A percentile compares a stretch with the other conserved stretches of the same genome.
Evolutionary conservation across 768 basidiomycete species (phyloP).

Genomic region (Podaxis carcinomalis): DNA sequence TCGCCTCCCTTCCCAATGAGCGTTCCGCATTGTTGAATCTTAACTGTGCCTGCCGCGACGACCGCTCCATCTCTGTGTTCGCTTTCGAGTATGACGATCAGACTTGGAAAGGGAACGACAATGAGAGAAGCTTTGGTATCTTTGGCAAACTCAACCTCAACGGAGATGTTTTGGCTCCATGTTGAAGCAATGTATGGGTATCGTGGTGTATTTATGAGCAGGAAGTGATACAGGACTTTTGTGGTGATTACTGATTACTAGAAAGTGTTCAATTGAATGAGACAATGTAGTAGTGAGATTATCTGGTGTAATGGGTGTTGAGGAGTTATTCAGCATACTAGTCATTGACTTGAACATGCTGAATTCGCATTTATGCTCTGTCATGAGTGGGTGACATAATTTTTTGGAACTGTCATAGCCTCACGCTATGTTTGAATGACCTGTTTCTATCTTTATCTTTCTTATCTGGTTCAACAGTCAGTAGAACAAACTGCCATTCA

Average conservation of each 20-base stretch:
- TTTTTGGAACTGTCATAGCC: no score
- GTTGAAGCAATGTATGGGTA: slow-evolving; percentile 8
- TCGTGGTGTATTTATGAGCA: neutral
- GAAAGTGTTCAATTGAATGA: neutral
- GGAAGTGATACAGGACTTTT: neutral
- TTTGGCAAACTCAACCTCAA: slow-evolving; percentile 27
- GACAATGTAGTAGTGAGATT: no score
- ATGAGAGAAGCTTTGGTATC: slow-evolving; percentile 36
- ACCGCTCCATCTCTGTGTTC: slow-evolving; percentile 27
- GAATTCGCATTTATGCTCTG: no score
- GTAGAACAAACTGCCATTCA: no score
- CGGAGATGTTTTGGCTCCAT: slow-evolving; percentile 21
- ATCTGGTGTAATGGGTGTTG: no score
- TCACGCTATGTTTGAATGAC: no score
- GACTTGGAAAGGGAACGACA: slow-evolving; percentile 31
- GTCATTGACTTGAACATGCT: no score
- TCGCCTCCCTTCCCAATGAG: slow-evolving; percentile 27
- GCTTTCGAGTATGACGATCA: slow-evolving; percentile 26
- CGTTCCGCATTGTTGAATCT: slow-evolving; percentile 27
- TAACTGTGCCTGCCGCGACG: slow-evolving; percentile 30
- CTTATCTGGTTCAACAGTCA: no score
- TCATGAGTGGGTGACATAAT: no score
- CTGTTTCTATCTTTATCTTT: no score
- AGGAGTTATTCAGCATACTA: no score
- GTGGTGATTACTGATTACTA: neutral